A percentile compares a stretch with the other conserved stretches of the same genome.
Conservation (phyloP, 2,329 filamentous ascomycete genomes). For the Lecanicillium sp. region DNA sequence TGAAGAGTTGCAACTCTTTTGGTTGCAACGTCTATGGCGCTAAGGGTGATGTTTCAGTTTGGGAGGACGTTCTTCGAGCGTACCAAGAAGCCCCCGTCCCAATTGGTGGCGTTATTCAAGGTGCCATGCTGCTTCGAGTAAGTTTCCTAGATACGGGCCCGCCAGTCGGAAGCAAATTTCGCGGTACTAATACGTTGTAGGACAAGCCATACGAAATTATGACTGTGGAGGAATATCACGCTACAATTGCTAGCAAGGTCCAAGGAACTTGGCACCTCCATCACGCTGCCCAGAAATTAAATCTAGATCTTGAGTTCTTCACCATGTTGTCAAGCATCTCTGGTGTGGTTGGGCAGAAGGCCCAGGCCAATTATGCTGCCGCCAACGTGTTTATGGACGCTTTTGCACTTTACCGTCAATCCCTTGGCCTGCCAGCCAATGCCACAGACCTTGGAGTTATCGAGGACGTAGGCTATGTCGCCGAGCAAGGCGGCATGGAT, state of each 20-base stretch:
- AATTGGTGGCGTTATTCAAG: too few species aligned
- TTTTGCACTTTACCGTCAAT: slow-evolving; percentile 25
- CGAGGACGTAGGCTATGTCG: slow-evolving; percentile 25
- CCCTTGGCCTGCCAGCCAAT: slow-evolving; percentile 7
- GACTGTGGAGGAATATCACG: too few species aligned
- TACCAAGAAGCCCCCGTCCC: too few species aligned
- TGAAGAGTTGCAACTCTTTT: too few species aligned
- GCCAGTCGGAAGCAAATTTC: too few species aligned
- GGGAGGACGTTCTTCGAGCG: too few species aligned
- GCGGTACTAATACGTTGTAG: too few species aligned
- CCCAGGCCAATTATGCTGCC: slow-evolving; percentile 31
- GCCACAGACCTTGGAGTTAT: slow-evolving; percentile 26
- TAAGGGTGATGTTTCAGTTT: too few species aligned
- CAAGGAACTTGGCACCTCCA: slow-evolving; percentile 27
- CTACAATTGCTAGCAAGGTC: slow-evolving; percentile 20
- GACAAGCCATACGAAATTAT: too few species aligned
- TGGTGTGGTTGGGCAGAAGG: slow-evolving; percentile 21
- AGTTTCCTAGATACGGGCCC: too few species aligned
- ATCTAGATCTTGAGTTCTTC: slow-evolving; percentile 26
- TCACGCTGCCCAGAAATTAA: slow-evolving; percentile 11
- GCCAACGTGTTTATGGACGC: slow-evolving; percentile 32
- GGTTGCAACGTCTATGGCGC: too few species aligned
- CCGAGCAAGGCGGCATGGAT: slow-evolving; percentile 5
- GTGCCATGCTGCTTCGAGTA: too few species aligned
- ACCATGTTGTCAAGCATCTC: slow-evolving; percentile 22